Evolutionary conservation across 805 yeast species (phyloP), one percentile per base, ranked within the genome.

Genomic region (Groenewaldozyma tartarivorans): DNA sequence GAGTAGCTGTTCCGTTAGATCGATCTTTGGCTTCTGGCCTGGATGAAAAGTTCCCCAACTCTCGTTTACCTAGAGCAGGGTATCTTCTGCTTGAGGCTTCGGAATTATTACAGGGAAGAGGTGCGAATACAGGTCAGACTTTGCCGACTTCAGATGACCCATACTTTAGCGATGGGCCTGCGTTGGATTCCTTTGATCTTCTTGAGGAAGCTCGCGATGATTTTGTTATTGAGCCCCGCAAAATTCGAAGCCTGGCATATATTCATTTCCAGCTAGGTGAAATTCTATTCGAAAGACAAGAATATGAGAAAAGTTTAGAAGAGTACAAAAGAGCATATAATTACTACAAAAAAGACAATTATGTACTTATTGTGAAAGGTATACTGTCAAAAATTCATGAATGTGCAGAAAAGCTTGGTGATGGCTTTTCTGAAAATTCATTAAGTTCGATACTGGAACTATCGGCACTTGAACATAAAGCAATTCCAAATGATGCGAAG

Each of bases 241-340:
- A 68, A 48, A 56, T 51, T 24, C 56, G 77, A 44, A 45, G 67
- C 3, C 63, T 68, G 22, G 58, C 68, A 0, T 72, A 62, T 49
- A 55, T 72, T 11, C 64, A 67, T 48, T 73, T 67, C 58, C 66
- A 71, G 46, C 54, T 78, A 5, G 86, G 72, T 1, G 77, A 76
- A 36, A 70, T 65, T 40, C 63, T 66, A 46, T 66, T 52, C 41
- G 34, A 41, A 1, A 30, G 40, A 24, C 35, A 49, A 5, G 59
- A 68, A 34, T 71, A 50, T 48, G 65, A 64, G 6, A 60, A 61
- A 54, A 69, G 79, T 0, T 53, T 66, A 20, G 64, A 65, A 41
- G 59, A 64, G 41, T 71, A 56, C 47, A 63, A 68, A 33, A 60
- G 61, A 1, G 58, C 74, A 0, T 47, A 64, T 3, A 58, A 62